Percentiles rank a stretch among this genome's conserved stretches.
Conservation (phyloP, 331 rosid genomes). For the Stylosanthes scabra region DNA sequence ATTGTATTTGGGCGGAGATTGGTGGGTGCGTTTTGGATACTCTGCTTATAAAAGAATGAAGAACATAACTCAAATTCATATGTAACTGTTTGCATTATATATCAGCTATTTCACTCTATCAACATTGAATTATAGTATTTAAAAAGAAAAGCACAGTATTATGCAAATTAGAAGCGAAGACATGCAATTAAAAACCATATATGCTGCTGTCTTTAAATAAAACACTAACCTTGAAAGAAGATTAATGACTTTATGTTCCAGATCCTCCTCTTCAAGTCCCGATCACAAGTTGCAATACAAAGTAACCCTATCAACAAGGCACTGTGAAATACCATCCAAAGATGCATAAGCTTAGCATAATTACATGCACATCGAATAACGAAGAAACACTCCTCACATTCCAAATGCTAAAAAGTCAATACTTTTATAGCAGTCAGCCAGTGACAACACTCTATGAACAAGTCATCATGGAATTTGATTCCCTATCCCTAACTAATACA, state of each 20-base stretch:
- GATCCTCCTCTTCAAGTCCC: no score
- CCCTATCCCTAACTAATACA: background rate
- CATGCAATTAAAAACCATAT: no score
- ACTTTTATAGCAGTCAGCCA: slow-evolving; percentile 9
- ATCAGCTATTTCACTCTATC: no score
- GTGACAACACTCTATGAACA: background rate
- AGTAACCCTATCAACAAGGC: background rate
- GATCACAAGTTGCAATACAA: no score
- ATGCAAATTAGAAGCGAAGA: no score
- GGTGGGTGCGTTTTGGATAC: background rate
- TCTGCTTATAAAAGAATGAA: background rate
- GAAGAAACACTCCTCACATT: background rate
- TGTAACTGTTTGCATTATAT: no score
- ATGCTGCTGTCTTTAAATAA: no score
- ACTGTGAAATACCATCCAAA: background rate
- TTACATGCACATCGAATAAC: background rate
- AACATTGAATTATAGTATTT: no score
- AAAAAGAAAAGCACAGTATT: no score
- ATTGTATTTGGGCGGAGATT: slow-evolving; percentile 4
- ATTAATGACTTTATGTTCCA: no score
- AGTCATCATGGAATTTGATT: background rate
- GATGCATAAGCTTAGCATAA: slow-evolving; percentile 6
- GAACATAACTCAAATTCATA: no score
- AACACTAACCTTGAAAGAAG: no score
- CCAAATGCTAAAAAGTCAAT: slow-evolving; percentile 20